Evolutionary conservation across 495 filamentous ascomycete species (phyloP), one percentile per base, ranked within the genome.

Genomic region (Penicillium salamii): DNA sequence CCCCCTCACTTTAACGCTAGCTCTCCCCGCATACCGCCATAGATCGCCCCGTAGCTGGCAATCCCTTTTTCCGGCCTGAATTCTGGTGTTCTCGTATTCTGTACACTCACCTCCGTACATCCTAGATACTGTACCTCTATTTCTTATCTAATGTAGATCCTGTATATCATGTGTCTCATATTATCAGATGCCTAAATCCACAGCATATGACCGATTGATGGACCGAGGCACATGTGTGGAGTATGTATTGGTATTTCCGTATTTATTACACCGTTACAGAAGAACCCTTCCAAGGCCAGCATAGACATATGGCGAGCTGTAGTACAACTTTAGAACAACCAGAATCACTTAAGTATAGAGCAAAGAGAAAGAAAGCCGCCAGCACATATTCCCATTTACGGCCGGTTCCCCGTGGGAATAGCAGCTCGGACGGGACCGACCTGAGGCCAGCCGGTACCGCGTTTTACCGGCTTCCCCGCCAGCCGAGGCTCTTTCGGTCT

Each of bases 21-120:
- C 52, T 62, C 49, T 53, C 59, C 59, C 59, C 59, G 59, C 55
- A 59, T 49, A 53, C 19, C 33, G 42, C 18, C 7, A 36, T 33
- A 9, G 45, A 48, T 48, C 34, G 26, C 21, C 45, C 45, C 23
- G 23, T 26, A 26, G 3, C 23, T 26, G 23, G 23, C 23, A 26
- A 26, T 26, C 23, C 23, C 8, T 26, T 26, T 26, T 26, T 26
- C 23, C 23, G 23, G n/a, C n/a, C n/a, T n/a, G n/a, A n/a, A n/a
- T n/a, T n/a, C n/a, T n/a, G n/a, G n/a, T n/a, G n/a, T n/a, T n/a
- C n/a, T n/a, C n/a, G n/a, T n/a, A n/a, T n/a, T n/a, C n/a, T n/a
- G n/a, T n/a, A n/a, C n/a, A n/a, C n/a, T n/a, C n/a, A n/a, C n/a
- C n/a, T n/a, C n/a, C n/a, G n/a, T n/a, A n/a, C n/a, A n/a, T n/a